Evolutionary conservation across 2,329 filamentous ascomycete species (phyloP).

Genomic region (Sporothrix phasma): DNA sequence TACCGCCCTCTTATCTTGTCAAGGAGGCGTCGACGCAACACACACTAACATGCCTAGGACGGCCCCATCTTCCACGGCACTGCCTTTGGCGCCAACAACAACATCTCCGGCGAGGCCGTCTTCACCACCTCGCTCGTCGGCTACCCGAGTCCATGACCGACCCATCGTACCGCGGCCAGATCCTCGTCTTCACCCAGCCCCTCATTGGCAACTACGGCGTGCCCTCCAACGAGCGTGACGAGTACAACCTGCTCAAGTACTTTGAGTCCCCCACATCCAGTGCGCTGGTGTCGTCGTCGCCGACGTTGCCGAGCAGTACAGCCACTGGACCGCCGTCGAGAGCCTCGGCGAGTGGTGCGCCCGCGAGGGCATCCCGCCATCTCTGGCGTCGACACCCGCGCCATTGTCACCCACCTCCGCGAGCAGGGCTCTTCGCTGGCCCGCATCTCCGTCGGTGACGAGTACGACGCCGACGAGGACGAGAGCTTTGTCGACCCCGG

Average conservation of each 20-base stretch:
- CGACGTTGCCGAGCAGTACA: conserved; percentile 87
- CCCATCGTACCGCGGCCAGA: conserved; percentile 84
- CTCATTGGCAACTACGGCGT: conserved; percentile 98
- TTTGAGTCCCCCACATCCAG: conserved; percentile 97
- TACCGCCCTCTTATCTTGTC: too few relatives aligned
- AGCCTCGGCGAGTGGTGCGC: conserved; percentile 90
- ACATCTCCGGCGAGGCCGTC: conserved; percentile 95
- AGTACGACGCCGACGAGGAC: conserved; percentile 97
- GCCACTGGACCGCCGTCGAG: conserved; percentile 97
- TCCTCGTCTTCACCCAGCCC: conserved; percentile 95
- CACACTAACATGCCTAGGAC: conserved; percentile 44
- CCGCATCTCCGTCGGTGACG: conserved; percentile 87
- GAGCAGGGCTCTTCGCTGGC: conserved; percentile 95
- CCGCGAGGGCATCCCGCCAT: conserved; percentile 90
- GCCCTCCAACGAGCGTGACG: conserved; percentile 72
- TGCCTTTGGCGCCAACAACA: conserved; percentile 91
- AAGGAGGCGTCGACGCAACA: too few relatives aligned
- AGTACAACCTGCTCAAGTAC: conserved; percentile 88
- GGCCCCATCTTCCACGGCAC: conserved; percentile 93
- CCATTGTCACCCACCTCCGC: conserved; percentile 88
- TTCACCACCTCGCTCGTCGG: conserved; percentile 97
- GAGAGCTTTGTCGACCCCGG: conserved; percentile 92
- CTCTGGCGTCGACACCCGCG: conserved; percentile 92
- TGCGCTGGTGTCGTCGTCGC: conserved; percentile 92
- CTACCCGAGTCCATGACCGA: conserved; percentile 90